Evolutionary conservation across 257 asterid species (phyloP), one percentile per base, ranked within the genome.

Genomic region (Solanum raphanifolium): DNA sequence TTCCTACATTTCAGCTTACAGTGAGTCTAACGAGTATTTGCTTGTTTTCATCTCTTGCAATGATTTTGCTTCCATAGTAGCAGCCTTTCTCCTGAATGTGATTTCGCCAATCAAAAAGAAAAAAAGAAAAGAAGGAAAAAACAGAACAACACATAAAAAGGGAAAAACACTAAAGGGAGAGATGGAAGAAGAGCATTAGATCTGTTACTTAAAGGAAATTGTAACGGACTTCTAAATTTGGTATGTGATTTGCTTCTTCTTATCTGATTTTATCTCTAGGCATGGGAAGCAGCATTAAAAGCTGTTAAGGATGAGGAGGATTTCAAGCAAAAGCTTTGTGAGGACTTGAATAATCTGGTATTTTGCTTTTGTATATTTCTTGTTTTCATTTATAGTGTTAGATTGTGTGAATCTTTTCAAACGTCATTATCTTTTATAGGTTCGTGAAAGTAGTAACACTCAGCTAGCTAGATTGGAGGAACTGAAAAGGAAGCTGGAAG

Each of bases 381-480:
- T 13, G 60, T 13, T 39, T 75, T 39, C 65, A 20, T 71, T 87
- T 75, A 34, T 36, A 16, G 46, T 52, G 41, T 87, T 43, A 86
- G 46, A 41, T 86, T 38, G 69, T 86, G 68, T 41, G 38, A 27
- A 48, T 23, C 68, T 29, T 86, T 69, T 39, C 78, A 90, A 84
- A 83, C 23, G 87, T 76, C 78, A 9, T 79, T 86, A 83, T 74
- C 74, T 48, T 89, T 87, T 73, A 72, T 93, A 97, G 99, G 98
- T 97, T 87, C 94, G 90, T 41, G 98, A 96, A 92, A 94, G 99
- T 89, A 93, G 98, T 90, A 94, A 90, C 74, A 31, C 89, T 58
- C 99, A 97, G 90, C 82, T 95, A 35, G 87, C 96, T 86, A 95
- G 99, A 92, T 95, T 97, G 88, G 98, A 93, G 90, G 99, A 97